Base-by-base conservation (phyloP, 2,329 filamentous ascomycete genomes). In the Colletotrichum simmondsii region DNA sequence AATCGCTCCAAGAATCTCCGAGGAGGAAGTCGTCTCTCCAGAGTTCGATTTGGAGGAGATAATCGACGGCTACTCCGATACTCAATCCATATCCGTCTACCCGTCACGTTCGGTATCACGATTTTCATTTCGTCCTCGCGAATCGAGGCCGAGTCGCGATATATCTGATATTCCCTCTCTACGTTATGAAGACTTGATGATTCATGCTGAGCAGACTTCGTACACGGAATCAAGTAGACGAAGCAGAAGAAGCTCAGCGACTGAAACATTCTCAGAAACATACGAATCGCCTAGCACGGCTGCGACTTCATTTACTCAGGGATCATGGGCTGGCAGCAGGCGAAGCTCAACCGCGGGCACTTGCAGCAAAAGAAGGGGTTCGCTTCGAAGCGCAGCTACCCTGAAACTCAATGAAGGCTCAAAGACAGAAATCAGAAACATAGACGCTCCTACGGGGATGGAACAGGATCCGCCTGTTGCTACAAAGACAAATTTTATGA, bases 111-210 rank as follows among this genome's bases (percentile, higher is more conserved):
- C 35, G 16, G 22, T 8, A 19, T 42, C 35, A 16, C 35, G 2
- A 0, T 14, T 19, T 11, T 8, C 10, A 2, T 12, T 19, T 5
- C 5, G 1, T 16, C 14, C 24, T 19, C 14, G n/a, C 32, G 22
- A 60, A 14, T 26, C 11, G 22, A 26, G 24, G 14, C 14, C 35
- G 32, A 24, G 10, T 42, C 7, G 12, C 19, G 14, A 11, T n/a
- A 4, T 5, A 11, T 16, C 11, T 22, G 19, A 46, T 5, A 11
- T 8, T 11, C 35, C 32, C 4, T 10, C 35, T 60, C 32, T n/a
- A 12, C 58, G 7, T 28, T 11, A 42, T 4, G 22, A 42, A 24
- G 22, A 60, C 35, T 37, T 49, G 42, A 14, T 28, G 14, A 5
- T 28, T 26, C 35, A 11, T 30, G 4, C 6, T 4, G n/a, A 60